Conservation (phyloP, 73 alveolate genomes). For the Uronychia binucleata region DNA sequence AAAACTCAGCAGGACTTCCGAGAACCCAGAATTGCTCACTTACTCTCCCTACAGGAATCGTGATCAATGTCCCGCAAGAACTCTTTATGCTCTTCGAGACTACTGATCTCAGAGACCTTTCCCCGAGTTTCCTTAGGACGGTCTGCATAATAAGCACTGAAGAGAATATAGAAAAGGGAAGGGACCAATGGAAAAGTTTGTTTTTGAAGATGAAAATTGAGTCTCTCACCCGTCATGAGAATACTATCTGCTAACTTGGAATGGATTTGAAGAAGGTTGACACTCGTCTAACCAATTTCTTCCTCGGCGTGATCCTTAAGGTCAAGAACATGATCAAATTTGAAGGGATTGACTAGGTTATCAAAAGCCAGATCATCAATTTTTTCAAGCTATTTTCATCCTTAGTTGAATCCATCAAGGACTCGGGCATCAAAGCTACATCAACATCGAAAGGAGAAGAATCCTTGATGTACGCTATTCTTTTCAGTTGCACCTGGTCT, state of each 20-base stretch:
- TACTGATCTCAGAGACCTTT: slow-evolving; percentile 11
- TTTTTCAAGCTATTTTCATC: too few species aligned
- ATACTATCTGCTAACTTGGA: slow-evolving; percentile 3
- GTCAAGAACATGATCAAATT: too few species aligned
- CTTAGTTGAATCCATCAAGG: neutral
- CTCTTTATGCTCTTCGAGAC: slow-evolving; percentile 63
- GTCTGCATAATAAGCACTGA: slow-evolving; percentile 49
- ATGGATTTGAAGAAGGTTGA: neutral
- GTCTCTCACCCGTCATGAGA: slow-evolving; percentile 11
- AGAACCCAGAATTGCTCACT: neutral
- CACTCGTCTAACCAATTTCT: too few species aligned
- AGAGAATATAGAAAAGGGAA: neutral
- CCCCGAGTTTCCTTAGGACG: slow-evolving; percentile 41
- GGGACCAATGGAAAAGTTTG: neutral
- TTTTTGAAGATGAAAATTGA: neutral
- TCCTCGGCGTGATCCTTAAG: too few species aligned
- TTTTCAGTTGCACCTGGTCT: slow-evolving; percentile 21
- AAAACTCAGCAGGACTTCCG: neutral
- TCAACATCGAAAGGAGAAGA: slow-evolving; percentile 25
- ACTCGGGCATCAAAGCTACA: neutral
- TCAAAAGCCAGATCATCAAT: too few species aligned
- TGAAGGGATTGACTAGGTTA: too few species aligned
- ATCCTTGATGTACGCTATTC: slow-evolving; percentile 14
- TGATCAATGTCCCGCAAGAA: slow-evolving; percentile 32
- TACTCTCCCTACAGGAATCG: slow-evolving; percentile 40